Conservation (phyloP, 2,329 filamentous ascomycete species). For the Fusarium ramigenum region DNA sequence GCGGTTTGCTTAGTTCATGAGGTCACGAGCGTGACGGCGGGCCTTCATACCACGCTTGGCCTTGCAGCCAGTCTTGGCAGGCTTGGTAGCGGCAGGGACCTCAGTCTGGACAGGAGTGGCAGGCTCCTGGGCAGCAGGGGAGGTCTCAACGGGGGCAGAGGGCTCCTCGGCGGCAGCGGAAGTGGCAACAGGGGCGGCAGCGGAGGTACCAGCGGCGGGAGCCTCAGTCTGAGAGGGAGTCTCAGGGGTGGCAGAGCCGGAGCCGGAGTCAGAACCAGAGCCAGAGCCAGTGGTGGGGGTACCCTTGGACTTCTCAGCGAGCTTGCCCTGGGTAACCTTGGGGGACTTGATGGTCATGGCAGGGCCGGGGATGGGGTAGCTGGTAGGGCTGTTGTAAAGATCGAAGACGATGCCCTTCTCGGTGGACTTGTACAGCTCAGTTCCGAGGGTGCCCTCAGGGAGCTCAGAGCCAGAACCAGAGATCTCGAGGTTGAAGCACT, state of each 20-base stretch:
- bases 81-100: constrained; percentile 19
- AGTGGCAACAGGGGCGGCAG: constrained; percentile 20
- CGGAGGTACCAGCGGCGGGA: constrained; percentile 2
- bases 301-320: constrained; percentile 22
- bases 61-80: constrained; percentile 36
- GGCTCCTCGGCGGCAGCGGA: neutral
- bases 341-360: constrained; percentile 35
- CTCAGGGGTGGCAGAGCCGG: neutral
- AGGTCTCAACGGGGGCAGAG: constrained; percentile 9
- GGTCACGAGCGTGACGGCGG: constrained; percentile 40
- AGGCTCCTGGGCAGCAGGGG: neutral
- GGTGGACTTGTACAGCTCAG: constrained; percentile 44
- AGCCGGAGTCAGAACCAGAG: neutral
- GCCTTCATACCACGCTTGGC: constrained; percentile 31
- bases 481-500: constrained; percentile 61
- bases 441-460: constrained; percentile 47
- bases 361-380: constrained; percentile 46
- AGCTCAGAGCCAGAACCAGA: constrained; percentile 52
- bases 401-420: constrained; percentile 49
- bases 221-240: neutral
- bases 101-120: constrained; percentile 22
- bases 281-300: constrained; percentile 17
- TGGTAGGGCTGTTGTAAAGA: constrained; percentile 42
- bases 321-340: constrained; percentile 30
- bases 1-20: constrained; percentile 30